Percentiles rank a stretch among this genome's conserved stretches.
These are phyloP conservation scores for Acacia melanoxylon DNA, from an alignment of 306 rosid species.

Conservation along the genomic window DNA sequence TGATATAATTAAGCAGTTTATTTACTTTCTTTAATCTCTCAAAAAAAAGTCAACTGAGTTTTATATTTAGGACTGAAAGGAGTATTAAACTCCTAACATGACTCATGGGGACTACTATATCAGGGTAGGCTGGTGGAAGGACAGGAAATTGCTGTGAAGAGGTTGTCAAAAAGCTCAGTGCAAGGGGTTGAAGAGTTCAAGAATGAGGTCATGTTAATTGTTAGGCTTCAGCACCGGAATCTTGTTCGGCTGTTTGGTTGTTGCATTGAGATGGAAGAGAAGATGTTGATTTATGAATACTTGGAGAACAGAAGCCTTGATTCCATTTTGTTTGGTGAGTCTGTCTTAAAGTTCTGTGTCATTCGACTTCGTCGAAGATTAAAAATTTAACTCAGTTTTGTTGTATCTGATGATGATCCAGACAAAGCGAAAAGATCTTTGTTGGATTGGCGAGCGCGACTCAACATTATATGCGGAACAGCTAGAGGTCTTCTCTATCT, in stretches of 20 bases:
- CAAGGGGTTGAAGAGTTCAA: slow-evolving; percentile 81
- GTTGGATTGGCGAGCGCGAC: slow-evolving; percentile 65
- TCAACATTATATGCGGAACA: slow-evolving; percentile 63
- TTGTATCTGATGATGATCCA: slow-evolving; percentile 1
- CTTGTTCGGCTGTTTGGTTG: slow-evolving; percentile 75
- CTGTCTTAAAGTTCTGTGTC: slow-evolving; percentile 10
- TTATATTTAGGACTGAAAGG: too few relatives aligned
- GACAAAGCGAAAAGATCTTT: slow-evolving; percentile 45
- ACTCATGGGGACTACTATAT: not conserved
- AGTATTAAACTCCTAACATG: not conserved
- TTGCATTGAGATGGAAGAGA: slow-evolving; percentile 67
- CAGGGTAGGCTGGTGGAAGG: slow-evolving; percentile 70
- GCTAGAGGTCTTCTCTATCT: slow-evolving; percentile 82
- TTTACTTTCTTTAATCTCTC: too few relatives aligned
- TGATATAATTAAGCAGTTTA: too few relatives aligned
- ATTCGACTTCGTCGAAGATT: not conserved
- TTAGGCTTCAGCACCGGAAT: slow-evolving; percentile 79
- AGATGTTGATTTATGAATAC: slow-evolving; percentile 75
- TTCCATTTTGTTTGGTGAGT: slow-evolving; percentile 62
- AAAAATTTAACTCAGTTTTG: not conserved
- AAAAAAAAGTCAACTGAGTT: too few relatives aligned
- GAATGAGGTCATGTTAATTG: slow-evolving; percentile 68
- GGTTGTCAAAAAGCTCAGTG: slow-evolving; percentile 65
- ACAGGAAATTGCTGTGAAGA: slow-evolving; percentile 73
- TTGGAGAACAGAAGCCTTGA: slow-evolving; percentile 83